Evolutionary conservation across 1,284 basidiomycete species (phyloP).

Genomic region (Marasmius sp.): DNA sequence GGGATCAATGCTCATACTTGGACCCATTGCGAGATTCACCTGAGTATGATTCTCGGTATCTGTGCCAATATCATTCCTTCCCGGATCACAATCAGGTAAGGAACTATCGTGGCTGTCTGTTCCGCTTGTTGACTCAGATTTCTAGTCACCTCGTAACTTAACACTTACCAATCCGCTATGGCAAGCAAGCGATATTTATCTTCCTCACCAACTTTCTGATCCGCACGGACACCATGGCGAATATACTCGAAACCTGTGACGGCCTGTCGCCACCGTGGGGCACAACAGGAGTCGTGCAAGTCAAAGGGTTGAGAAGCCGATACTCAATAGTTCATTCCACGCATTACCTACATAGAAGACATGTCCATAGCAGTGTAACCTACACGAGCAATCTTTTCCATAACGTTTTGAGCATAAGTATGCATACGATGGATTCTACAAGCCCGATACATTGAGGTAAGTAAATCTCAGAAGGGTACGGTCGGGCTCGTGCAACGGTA

Average conservation of each 20-base stretch:
- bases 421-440: no score
- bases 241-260: conserved; percentile 99
- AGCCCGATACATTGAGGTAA: no score
- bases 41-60: conserved; percentile 99
- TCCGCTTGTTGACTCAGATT: conserved; percentile 17
- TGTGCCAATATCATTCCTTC: conserved; percentile 99
- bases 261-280: conserved; percentile 95
- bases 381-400: no score
- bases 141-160: conserved; percentile 94
- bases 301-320: conserved; percentile 95
- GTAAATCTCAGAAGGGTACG: no score
- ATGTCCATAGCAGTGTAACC: no score
- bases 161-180: conserved; percentile 99
- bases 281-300: conserved; percentile 99
- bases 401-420: no score
- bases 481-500: no score
- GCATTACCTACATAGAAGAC: no score
- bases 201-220: no score
- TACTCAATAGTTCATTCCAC: no score
- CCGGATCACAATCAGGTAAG: conserved; percentile 97
- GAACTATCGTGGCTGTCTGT: conserved; percentile 11
- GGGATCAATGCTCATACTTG: no score
- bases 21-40: no score
- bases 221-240: conserved; percentile 99
- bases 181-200: conserved; percentile 99